Conservation (phyloP, 208 protist genomes). For the Crithidia bombi region DNA sequence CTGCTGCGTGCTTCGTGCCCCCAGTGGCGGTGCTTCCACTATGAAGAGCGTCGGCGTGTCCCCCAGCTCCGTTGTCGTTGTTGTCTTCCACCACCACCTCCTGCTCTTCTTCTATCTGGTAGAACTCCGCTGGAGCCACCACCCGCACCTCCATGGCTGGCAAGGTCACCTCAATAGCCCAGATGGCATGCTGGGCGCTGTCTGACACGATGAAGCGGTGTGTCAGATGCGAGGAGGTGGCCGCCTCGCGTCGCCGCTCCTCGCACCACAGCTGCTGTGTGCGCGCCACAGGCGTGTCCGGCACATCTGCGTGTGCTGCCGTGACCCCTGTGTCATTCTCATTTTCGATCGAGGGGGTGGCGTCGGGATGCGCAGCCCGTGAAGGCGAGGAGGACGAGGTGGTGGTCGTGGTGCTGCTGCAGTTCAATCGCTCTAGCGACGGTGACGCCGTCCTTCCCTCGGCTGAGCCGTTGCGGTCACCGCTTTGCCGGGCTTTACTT, state of each 20-base stretch:
- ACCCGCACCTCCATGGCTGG: conserved; percentile 29
- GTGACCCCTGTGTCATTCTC: not conserved
- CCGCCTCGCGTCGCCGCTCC: conserved; percentile 20
- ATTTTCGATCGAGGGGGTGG: not conserved
- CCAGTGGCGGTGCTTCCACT: not conserved
- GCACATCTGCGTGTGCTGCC: not conserved
- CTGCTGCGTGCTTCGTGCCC: not conserved
- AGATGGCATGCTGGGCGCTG: conserved; percentile 57
- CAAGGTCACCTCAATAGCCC: conserved; percentile 54
- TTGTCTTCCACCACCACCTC: not conserved
- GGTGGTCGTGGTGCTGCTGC: conserved; percentile 34
- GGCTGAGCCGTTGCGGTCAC: not conserved
- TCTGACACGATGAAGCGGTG: conserved; percentile 69
- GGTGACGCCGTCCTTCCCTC: conserved; percentile 4
- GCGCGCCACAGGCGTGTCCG: too few species aligned
- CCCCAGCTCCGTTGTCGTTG: not conserved
- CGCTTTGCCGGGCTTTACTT: not conserved
- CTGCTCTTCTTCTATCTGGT: conserved; percentile 4
- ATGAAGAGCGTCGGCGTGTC: not conserved
- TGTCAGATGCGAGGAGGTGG: conserved; percentile 16
- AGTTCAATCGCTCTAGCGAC: conserved; percentile 31
- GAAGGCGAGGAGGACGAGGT: conserved; percentile 7
- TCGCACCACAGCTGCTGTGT: conserved; percentile 33
- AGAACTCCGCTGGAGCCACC: conserved; percentile 33
- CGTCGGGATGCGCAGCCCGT: too few species aligned